Base-by-base conservation (phyloP, 2,329 filamentous ascomycete genomes). In the Penicillium sumatraense region DNA sequence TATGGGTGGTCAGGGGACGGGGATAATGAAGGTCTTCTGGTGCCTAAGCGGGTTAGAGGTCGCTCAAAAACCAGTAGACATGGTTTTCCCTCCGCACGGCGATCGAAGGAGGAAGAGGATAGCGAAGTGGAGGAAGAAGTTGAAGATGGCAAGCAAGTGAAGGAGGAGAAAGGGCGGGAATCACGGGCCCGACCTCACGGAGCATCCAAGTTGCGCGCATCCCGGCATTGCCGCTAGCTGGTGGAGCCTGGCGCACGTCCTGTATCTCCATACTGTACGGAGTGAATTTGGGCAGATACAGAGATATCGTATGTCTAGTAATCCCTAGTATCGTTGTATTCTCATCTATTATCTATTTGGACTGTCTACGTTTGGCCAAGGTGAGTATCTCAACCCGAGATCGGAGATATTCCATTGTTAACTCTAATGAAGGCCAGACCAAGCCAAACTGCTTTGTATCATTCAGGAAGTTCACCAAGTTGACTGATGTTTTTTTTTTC, bases 181-280 rank as follows among this genome's bases (percentile, higher is more conserved):
- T 61, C 58, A 56, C 59, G 59, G 59, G 58, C 24, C 29, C 26
- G 31, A 49, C 53, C 51, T 57, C 14, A 55, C 23, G 23, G 40
- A 26, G 23, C 23, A 27, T 26, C 23, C 23, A 42, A 42, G 56
- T 47, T 47, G 49, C 50, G 46, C 40, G 42, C 40, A 38, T 61
- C 53, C 61, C 61, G 59, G 48, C 57, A 62, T 57, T 59, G 56
- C 62, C 59, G 61, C 57, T 55, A 59, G 49, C 46, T 52, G 18
- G 61, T 65, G 63, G 61, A 56, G 44, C 58, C 56, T 44, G 9
- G 54, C 35, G 53, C 54, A 59, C 54, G 52, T 57, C 40, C 40
- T 31, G 42, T 46, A 45, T 58, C n/a, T n/a, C n/a, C n/a, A n/a
- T 59, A 36, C 49, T 46, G 20, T n/a, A n/a, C n/a, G n/a, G n/a